Evolutionary conservation across 2,329 filamentous ascomycete species (phyloP), one percentile per base, ranked within the genome.

Genomic region (Apiospora marii): DNA sequence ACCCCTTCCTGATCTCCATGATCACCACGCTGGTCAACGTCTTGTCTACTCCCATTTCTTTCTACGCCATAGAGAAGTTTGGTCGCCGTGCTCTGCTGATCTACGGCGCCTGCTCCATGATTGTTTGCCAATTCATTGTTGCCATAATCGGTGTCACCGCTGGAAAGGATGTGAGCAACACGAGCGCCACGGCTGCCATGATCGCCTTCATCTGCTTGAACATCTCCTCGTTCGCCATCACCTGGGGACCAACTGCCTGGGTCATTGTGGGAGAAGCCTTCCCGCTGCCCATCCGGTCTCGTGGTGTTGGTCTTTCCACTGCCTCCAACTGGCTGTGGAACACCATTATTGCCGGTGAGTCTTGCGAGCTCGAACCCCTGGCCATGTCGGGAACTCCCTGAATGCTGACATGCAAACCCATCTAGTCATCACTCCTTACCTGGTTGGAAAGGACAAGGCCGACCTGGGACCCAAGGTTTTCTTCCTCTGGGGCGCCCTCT

Each of bases 261-360:
- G 90, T 92, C 71, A 89, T 97, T 77, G 95, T 96, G 79, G 94
- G 94, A 81, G 94, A 98, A 86, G 93, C 96, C 83, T 97, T 93
- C 90, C 94, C 94, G 72, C 90, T 97, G 71, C 94, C 93, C 74
- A 96, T 97, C 84, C 93, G 95, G 79, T 93, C 95, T 53, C 93
- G 94, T 77, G 95, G 95, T 85, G 94, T 97, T 73, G 94, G 89
- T 78, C 88, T 97, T 64, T 95, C 94, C 53, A 97, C 95, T 12
- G 93, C 94, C 74, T 94, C 92, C 81, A 97, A 97, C 89, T 97
- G 94, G 94, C 89, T 96, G 75, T 96, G 94, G 94, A 96, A 95
- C 86, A 94, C 92, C 82, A 88, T 89, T 79, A 89, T 89, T 67
- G 79, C 77, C 70, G 82, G 84, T 87, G 82, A 82, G 82, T 72